Conservation (phyloP, 2,329 filamentous ascomycete species). For the Fusarium virguliforme region DNA sequence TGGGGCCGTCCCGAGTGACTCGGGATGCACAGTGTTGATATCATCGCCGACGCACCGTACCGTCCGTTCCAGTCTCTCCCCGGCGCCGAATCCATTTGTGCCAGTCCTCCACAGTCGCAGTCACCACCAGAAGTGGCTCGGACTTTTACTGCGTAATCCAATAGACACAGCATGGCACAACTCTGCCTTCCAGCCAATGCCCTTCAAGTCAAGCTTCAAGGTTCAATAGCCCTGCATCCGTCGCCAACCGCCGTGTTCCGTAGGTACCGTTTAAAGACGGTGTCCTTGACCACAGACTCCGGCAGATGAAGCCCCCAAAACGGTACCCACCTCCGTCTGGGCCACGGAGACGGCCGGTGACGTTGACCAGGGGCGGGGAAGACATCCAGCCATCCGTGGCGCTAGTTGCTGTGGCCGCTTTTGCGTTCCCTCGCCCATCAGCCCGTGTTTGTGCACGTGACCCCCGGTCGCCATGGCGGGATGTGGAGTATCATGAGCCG, state of each 20-base stretch:
- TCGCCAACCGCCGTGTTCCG: slow-evolving; percentile 13
- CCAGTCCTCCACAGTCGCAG: slow-evolving; percentile 9
- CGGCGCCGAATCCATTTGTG: slow-evolving; percentile 3
- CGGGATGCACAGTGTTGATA: slow-evolving; percentile 20
- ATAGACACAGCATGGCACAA: background rate
- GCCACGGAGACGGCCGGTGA: slow-evolving; percentile 40
- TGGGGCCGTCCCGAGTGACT: slow-evolving; percentile 40
- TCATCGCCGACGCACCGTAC: slow-evolving; percentile 30
- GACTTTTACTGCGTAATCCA: background rate
- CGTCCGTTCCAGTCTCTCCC: slow-evolving; percentile 2
- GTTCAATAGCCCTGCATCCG: background rate
- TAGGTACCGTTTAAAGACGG: slow-evolving; percentile 13
- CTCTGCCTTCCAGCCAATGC: background rate
- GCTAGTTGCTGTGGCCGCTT: slow-evolving; percentile 31
- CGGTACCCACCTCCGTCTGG: slow-evolving; percentile 43
- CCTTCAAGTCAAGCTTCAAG: background rate
- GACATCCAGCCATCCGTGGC: slow-evolving; percentile 19
- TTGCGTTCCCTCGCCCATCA: background rate
- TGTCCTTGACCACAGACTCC: slow-evolving; percentile 22
- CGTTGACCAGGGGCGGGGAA: slow-evolving; percentile 41
- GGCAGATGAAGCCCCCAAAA: slow-evolving; percentile 36
- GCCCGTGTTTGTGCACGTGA: slow-evolving; percentile 16
- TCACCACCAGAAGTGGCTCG: background rate
- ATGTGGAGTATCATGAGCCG: slow-evolving; percentile 6
- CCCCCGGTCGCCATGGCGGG: background rate